Evolutionary conservation across 306 rosid genomes (phyloP), one percentile per base, ranked within the genome.

Genomic region (Potentilla sterilis): DNA sequence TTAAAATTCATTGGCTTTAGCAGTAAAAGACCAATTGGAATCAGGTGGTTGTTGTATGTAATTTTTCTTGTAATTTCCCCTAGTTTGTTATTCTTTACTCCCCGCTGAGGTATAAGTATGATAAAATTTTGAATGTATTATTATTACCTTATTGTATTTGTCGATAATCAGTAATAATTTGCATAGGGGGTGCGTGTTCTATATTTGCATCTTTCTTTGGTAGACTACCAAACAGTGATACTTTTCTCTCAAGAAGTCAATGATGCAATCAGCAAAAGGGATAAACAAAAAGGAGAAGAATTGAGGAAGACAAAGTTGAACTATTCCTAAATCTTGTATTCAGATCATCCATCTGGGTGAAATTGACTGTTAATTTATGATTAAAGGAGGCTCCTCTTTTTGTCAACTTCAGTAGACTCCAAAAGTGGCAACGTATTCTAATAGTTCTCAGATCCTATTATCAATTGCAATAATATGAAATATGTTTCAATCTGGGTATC

Each of bases 21-120:
- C 38, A 75, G 91, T 75, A 73, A 41, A 58, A 69, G 75, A 89
- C 75, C 62, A 63, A 83, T 86, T 72, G 89, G 78, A 70, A 38
- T 82, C 52, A 44, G 54, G 73, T 70, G 83, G 74, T 68, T 41
- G 75, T 73, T 82, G 62, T 82, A 77, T 72, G 42, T 63, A 69
- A 62, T 75, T 55, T 57, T 87, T 68, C 74, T 67, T 84, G 79
- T 84, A 76, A 72, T 57, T 78, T 83, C 81, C 59, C 80, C 82
- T 49, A 41, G 72, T 71, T 51, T 84, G 77, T 65, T 84, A 46
- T 75, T 77, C 86, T 77, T 87, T 62, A 62, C 9, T 12, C 86
- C 83, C 15, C 66, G 65, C 52, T 59, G 82, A 80, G 86, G 73
- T 52, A 77, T 76, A 74, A 83, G 73, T 75, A 80, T 69, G 72